Base-by-base conservation (phyloP, 345 rosid species). In the Citrus maxima region DNA sequence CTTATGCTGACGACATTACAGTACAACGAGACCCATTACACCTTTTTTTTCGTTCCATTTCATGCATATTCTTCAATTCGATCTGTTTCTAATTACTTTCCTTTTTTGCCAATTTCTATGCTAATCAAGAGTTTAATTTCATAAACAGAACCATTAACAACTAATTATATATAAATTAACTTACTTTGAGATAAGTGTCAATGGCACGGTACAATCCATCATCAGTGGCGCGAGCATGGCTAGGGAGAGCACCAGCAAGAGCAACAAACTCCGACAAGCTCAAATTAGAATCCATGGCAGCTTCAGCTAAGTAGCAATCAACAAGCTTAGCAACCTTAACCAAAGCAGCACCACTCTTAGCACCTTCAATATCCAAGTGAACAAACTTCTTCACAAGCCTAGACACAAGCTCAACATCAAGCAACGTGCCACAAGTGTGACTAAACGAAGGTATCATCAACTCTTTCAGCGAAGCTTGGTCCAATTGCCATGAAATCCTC, bases 371-470 rank as follows among this genome's bases (percentile, higher is more conserved):
- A n/a, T 90, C 88, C 67, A 84, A 65, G 25, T 71, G 67, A 13
- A 83, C 79, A 27, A 93, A 95, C 77, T 88, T 86, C 87, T 70
- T 84, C 75, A 92, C 97, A 75, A 95, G 73, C 76, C 98, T 84
- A 63, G 81, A 83, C 62, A 92, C 89, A 1, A 93, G 90, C 89
- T 88, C 97, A 5, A 92, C 89, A 25, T 95, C 99, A 0, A 95
- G 86, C 79, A 95, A 71, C 19, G 95, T 93, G 64, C 88, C 89
- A 51, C 93, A 87, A 6, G 91, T 90, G 82, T 93, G 98, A 79
- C 97, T 93, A 9, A 95, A 95, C 10, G 97, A 93, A 1, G 99
- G 99, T 78, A 95, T 91, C 99, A 95, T 82, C 12, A 95, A 54
- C 84, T 95, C 99, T 77, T 90, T 92, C 56, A 95, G 74, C 0